Evolutionary conservation across 352 stramenopile species (phyloP), one percentile per base, ranked within the genome.

Genomic region (Phytopythium oedochilum): DNA sequence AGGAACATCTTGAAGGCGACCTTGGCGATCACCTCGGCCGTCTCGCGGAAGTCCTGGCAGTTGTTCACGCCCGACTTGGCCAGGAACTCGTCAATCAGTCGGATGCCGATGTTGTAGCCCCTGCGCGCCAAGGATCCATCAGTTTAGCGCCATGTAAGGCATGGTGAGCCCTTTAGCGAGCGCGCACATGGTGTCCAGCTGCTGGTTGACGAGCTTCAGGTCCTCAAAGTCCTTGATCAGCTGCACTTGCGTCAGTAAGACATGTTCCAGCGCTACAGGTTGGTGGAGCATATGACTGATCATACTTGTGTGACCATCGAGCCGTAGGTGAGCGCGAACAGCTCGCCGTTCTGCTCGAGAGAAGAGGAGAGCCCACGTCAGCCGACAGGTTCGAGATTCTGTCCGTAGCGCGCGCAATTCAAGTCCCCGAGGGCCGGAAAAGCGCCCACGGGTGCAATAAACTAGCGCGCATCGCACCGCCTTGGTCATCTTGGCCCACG

Each of bases 1-100:
- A 99, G 68, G 64, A 99, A 99, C 97, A 99, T 99, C 68, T 97
- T 97, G 64, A 99, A 98, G 8, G 93, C 96, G 26, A 98, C 88
- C 59, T 98, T 98, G 35, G 93, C 85, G 54, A 99, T 83, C 26
- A 98, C 89, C 50, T 99, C 94, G 28, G 91, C 80, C 17, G 96
- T 98, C 56, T 98, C 94, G 34, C 79, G 78, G 42, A 99, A 96
- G 67, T 97, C 88, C 52, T 78, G 60, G 66, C 90, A 97, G 44
- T 45, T 70, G 50, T 55, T 70, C 8, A 94, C 75, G 17, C 92
- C 84, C 31, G 90, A 94, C 76, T 99, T 99, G 67, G 94, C 92
- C 14, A 99, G 68, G 61, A 99, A 99, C 69, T 99, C 97, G 68
- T 99, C 97, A 20, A 99, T 93, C 32, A 98, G 84, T 12, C 96